Evolutionary conservation across 2,329 filamentous ascomycete species (phyloP), one percentile per base, ranked within the genome.

Genomic region (Claviceps pazoutovae): DNA sequence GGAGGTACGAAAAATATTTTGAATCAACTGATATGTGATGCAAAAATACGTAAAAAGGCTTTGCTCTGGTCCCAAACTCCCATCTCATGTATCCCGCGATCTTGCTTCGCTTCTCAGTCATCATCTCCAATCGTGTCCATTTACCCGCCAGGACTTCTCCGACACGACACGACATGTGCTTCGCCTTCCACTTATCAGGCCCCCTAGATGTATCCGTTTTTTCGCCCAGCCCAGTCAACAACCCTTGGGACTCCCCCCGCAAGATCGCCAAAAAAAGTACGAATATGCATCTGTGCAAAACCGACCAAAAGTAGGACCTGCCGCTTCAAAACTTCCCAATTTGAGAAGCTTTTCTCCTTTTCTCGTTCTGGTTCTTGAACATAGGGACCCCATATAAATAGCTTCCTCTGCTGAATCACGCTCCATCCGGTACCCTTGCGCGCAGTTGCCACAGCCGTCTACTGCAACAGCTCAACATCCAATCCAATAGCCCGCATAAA

Each of bases 401-500:
- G 3, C 38, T 3, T 16, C 2, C 14, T 5, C 14, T n/a, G 38
- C 38, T 16, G 13, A 39, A 39, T 3, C 5, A 16, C 38, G 38
- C n/a, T 7, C 38, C 16, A 16, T 17, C n/a, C 9, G 11, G 54
- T 6, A 17, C 3, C n/a, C 19, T 36, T 43, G 3, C 9, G 61
- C 63, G 26, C 30, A 11, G 9, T 30, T 9, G 30, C 9, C 9
- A 30, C 9, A 11, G 9, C 30, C 30, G 30, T 30, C 30, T 30
- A 71, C 60, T 69, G 67, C 55, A 82, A 68, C 49, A 84, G 69
- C 60, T 96, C 93, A 49, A 98, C 93, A 71, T 98, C 93, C 64
- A 98, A 76, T n/a, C 93, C 93, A 68, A 98, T 96, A 52, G 91
- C 93, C 62, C 89, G 85, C 90, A 98, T 96, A 68, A 98, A 98